A percentile compares a stretch with the other conserved stretches of the same genome.
phyloP scores from a whole-genome alignment of 2,329 filamentous ascomycete genomes.

The Apiospora phragmitis region DNA sequence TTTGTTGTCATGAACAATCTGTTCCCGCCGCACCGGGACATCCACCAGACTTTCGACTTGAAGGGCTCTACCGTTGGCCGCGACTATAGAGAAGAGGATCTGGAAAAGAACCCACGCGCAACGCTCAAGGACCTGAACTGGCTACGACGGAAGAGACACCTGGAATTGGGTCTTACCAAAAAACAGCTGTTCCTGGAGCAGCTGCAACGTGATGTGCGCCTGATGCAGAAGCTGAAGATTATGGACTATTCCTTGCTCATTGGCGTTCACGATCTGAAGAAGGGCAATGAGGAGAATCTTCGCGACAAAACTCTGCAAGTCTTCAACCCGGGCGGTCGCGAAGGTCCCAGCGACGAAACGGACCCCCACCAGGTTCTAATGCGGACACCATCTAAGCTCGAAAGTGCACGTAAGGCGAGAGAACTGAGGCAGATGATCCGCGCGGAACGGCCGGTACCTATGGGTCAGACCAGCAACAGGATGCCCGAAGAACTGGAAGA shows the following conservation, averaged over 20 bases:
- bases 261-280: slow-evolving; percentile 86
- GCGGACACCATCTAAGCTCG: slow-evolving; percentile 89
- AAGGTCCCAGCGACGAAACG: slow-evolving; percentile 54
- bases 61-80: slow-evolving; percentile 95
- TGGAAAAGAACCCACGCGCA: slow-evolving; percentile 85
- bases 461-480: slow-evolving; percentile 77
- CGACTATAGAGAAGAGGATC: slow-evolving; percentile 84
- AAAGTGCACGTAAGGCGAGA: slow-evolving; percentile 86
- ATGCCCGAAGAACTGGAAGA: slow-evolving; percentile 90
- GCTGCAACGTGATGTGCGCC: slow-evolving; percentile 79
- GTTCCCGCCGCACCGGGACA: slow-evolving; percentile 95
- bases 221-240: slow-evolving; percentile 87
- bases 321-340: slow-evolving; percentile 84
- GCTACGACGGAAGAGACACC: slow-evolving; percentile 79
- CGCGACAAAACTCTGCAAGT: slow-evolving; percentile 87
- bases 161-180: slow-evolving; percentile 88
- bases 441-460: slow-evolving; percentile 87
- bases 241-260: slow-evolving; percentile 98
- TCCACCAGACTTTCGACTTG: slow-evolving; percentile 94
- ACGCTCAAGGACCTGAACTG: slow-evolving; percentile 97
- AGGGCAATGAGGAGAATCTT: slow-evolving; percentile 94
- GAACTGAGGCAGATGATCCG: slow-evolving; percentile 92
- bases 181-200: slow-evolving; percentile 87
- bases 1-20: slow-evolving; percentile 99
- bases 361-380: slow-evolving; percentile 66